Base-by-base conservation (phyloP, 2,329 filamentous ascomycete genomes). In the Mycosphaerella arachidis region DNA sequence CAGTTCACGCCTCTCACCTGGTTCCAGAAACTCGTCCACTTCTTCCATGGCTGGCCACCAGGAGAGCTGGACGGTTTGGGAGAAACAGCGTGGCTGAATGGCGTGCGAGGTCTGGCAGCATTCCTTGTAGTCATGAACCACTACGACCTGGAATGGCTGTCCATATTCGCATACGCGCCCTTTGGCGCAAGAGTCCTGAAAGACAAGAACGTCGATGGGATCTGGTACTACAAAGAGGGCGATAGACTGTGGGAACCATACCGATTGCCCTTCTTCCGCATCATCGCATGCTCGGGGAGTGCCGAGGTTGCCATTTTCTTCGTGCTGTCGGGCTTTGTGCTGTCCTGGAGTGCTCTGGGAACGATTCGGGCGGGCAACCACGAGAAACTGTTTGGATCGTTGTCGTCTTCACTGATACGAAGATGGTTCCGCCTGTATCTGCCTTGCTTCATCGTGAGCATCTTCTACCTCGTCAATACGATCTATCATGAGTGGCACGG, bases 81-180 rank as follows among this genome's bases (percentile, higher is more conserved):
- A 43, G 57, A 59, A 29, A 60, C 58, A 37, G 58, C 58, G 16
- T 60, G 58, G 58, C 55, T 60, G 20, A 48, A 60, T 27, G 58
- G 58, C 30, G 31, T 60, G 30, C 58, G 58, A 16, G 58, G 58
- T 8, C 20, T 60, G 27, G 58, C 58, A 29, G 58, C 58, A 27
- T 57, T 60, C 40, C 54, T 57, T 5, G 58, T 60, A 7, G 45
- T 60, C 37, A 52, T 53, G 43, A 33, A 45, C 40, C 58, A 60
- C 40, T 60, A 46, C 51, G 37, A 55, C 30, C 37, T 40, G 50
- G 48, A 48, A 31, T 53, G 48, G 30, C 29, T 55, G 10, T 45
- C 51, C 4, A 8, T 53, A 1, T 55, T 46, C 37, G 35, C 54
- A 24, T 48, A 52, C 27, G 56, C 55, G 30, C 56, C 56, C 10